Base-by-base conservation (phyloP, 2,329 filamentous ascomycete species). In the Fusarium napiforme region DNA sequence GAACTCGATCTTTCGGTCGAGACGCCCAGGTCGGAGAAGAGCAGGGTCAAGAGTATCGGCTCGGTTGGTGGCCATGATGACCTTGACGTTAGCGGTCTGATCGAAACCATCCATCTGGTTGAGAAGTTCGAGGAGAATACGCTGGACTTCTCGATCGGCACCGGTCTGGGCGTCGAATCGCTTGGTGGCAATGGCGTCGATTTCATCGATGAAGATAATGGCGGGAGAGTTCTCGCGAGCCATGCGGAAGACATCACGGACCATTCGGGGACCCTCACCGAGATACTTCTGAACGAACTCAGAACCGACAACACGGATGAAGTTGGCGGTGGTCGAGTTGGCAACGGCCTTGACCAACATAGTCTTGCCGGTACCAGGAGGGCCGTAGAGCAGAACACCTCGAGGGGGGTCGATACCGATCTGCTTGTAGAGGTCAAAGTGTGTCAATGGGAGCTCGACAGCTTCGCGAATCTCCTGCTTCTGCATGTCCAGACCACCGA, bases 31-130 rank as follows among this genome's bases (percentile, higher is more conserved):
- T 78, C 96, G 94, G 70, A 99, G 90, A 71, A 99, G 89, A 46
- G 96, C 96, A 21, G 96, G 96, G 82, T 99, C 96, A 74, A 99
- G 89, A 11, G 96, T 99, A 83, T 98, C 96, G 75, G 96, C 96
- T 82, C 96, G 93, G 87, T 99, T 99, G 76, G 96, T 99, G 76
- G 96, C 96, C 96, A 99, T 99, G 86, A 99, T 99, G 82, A 99
- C 96, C 87, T 99, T 99, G 84, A 99, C 96, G 84, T 99, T 99
- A 82, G 94, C 93, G 1, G 95, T 97, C 84, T 99, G 96, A 83
- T 99, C 96, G 86, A 99, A 99, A 75, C 96, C 96, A 82, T 99
- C 96, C 96, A 99, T 99, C 85, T 99, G 96, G 86, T 99, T 99
- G 74, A 99, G 92, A 76, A 99, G 87, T 83, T 99, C 96, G 69